Evolutionary conservation across 257 asterid genomes (phyloP).

Genomic region (Echites panduratus): DNA sequence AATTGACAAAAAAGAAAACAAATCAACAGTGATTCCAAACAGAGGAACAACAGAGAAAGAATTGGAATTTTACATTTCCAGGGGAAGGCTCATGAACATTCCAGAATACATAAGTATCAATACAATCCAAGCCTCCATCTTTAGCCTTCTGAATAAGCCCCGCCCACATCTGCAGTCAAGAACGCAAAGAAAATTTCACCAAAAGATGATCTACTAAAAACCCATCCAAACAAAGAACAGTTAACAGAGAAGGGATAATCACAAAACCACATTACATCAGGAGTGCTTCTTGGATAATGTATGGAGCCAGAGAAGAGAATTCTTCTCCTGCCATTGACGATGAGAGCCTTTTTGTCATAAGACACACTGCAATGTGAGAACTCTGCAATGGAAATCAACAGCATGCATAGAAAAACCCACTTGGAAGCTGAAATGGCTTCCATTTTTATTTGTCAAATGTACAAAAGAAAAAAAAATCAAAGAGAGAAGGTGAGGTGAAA

Average conservation of each 20-base stretch:
- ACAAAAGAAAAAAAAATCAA: not conserved
- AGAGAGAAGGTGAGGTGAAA: not conserved
- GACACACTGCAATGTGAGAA: constrained; percentile 53
- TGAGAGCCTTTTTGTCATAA: constrained; percentile 67
- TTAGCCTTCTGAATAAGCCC: constrained; percentile 89
- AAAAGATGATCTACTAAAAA: not conserved
- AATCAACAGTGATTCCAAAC: constrained; percentile 7
- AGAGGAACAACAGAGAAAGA: constrained; percentile 1
- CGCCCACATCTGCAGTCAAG: constrained; percentile 90
- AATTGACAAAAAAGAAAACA: constrained; percentile 25
- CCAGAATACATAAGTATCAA: constrained; percentile 95
- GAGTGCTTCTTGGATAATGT: constrained; percentile 95
- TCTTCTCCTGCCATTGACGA: constrained; percentile 76
- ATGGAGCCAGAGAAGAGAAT: constrained; percentile 85
- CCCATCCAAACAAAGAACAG: not conserved
- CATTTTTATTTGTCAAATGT: constrained; percentile 31
- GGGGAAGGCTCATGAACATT: constrained; percentile 88
- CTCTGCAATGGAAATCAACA: constrained; percentile 28
- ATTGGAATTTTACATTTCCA: constrained; percentile 48
- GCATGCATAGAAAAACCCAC: constrained; percentile 31
- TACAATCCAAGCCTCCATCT: constrained; percentile 87
- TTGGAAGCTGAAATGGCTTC: constrained; percentile 41
- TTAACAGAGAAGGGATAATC: not conserved
- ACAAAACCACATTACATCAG: constrained; percentile 45
- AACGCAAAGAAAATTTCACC: not conserved